These are phyloP conservation scores for Fusarium anguioides DNA, from an alignment of 2,329 filamentous ascomycete genomes.

Conservation along the genomic window DNA sequence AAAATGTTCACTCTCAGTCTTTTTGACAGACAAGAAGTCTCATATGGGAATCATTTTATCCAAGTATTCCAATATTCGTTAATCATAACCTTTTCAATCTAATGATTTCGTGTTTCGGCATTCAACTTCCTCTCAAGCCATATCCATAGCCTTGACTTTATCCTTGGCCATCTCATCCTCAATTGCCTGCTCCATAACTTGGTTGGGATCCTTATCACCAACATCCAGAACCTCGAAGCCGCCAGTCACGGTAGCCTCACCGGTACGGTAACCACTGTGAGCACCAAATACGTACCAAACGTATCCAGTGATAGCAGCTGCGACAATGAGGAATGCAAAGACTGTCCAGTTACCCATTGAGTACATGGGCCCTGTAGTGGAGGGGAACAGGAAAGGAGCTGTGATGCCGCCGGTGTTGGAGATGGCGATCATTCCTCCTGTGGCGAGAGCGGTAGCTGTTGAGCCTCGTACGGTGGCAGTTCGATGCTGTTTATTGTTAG, in stretches of 20 bases:
- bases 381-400: conserved; percentile 50
- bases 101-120: too few species aligned
- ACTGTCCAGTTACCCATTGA: conserved; percentile 51
- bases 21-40: background rate
- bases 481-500: conserved; percentile 41
- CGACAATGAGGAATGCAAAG: conserved; percentile 46
- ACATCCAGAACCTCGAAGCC: conserved; percentile 35
- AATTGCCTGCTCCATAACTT: conserved; percentile 31
- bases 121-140: conserved; percentile 10
- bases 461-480: conserved; percentile 50
- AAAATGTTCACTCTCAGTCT: background rate
- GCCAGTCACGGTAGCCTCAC: conserved; percentile 26
- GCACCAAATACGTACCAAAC: conserved; percentile 49
- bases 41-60: background rate
- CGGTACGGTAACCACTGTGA: conserved; percentile 48
- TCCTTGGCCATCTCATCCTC: conserved; percentile 31
- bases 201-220: conserved; percentile 34
- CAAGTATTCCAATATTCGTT: background rate
- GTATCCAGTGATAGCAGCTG: conserved; percentile 43
- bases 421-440: conserved; percentile 51
- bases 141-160: conserved; percentile 32
- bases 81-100: background rate
- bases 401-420: conserved; percentile 51
- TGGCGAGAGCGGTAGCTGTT: conserved; percentile 49
- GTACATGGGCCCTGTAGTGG: conserved; percentile 47